Evolutionary conservation across 1,284 basidiomycete species (phyloP), one percentile per base, ranked within the genome.

Genomic region (Neolentinus lepideus): DNA sequence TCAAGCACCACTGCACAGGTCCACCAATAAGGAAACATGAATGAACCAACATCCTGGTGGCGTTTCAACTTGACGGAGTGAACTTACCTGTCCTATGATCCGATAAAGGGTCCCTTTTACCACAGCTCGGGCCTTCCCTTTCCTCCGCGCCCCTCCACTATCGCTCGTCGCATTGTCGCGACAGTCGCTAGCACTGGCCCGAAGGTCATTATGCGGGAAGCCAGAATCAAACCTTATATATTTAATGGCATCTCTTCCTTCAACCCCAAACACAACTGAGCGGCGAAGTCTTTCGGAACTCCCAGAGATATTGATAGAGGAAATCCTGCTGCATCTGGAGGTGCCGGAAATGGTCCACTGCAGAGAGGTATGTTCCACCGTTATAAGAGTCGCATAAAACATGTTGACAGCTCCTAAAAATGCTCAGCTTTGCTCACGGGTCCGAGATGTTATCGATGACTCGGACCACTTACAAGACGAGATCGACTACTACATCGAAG

Each of bases 21-120:
- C 11, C 22, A 50, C 47, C 47, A 26, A 50, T n/a, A 50, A 50
- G 47, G 47, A 50, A 50, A 50, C 47, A 26, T 25, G 47, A 50
- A 43, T 43, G 47, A 50, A 50, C 9, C 22, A 6, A 50, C 12
- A 43, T 43, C 38, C 38, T 43, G 38, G 38, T 43, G 38, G 38
- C 38, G 38, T 43, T 43, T 43, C 38, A 43, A 43, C 38, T 43
- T 43, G 38, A 43, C 38, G 38, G 38, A 43, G 16, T 12, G 38
- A 43, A 43, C 38, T 43, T 43, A 21, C 38, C 38, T 43, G 38
- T 43, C 38, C 19, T 21, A 6, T 43, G 38, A 43, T 43, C 38
- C 38, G 38, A 50, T 25, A 50, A 50, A 50, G 47, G n/a, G 22
- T 12, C 6, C 27, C 24, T 50, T 25, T 25, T 8, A 29, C 47